Percentiles rank a stretch among this genome's conserved stretches.
Evolutionary conservation across 1,284 basidiomycete species (phyloP).

Genomic region (Mycena sp.): DNA sequence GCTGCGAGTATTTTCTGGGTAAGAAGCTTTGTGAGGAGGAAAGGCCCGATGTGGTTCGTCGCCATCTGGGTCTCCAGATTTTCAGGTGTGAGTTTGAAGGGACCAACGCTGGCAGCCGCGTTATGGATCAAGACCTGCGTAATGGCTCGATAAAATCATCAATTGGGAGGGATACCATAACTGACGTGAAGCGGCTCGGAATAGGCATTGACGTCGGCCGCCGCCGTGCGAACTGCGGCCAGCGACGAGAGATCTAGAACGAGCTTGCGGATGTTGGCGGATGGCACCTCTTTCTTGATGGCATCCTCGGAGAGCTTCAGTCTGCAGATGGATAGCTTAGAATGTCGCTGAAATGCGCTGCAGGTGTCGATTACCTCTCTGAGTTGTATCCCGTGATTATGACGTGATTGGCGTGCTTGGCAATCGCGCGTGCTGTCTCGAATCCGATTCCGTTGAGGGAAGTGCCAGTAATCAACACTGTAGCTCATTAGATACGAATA

Average conservation of each 20-base stretch:
- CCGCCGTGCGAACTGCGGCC: not conserved
- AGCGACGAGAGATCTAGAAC: not conserved
- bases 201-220: conserved; percentile 4
- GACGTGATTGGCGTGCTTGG: not conserved
- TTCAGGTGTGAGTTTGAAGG: conserved; percentile 2
- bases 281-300: not conserved
- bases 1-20: not conserved
- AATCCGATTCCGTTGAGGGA: not conserved
- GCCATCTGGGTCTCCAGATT: conserved; percentile 8
- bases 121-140: too few relatives aligned
- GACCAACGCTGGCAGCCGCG: not conserved
- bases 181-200: too few relatives aligned
- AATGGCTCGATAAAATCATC: too few relatives aligned
- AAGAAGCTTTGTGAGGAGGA: conserved; percentile 9
- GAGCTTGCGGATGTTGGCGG: not conserved
- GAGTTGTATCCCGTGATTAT: conserved; percentile 6
- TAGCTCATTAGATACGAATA: not conserved
- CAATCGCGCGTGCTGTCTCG: not conserved
- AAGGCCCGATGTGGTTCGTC: too few relatives aligned
- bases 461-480: conserved; percentile 2
- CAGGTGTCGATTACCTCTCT: too few relatives aligned
- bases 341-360: too few relatives aligned
- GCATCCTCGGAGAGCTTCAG: not conserved
- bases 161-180: too few relatives aligned
- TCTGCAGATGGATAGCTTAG: too few relatives aligned